A percentile compares a stretch with the other conserved stretches of the same genome.
phyloP scores from a whole-genome alignment of 2,329 filamentous ascomycete genomes.

The Didymella keratinophila region DNA sequence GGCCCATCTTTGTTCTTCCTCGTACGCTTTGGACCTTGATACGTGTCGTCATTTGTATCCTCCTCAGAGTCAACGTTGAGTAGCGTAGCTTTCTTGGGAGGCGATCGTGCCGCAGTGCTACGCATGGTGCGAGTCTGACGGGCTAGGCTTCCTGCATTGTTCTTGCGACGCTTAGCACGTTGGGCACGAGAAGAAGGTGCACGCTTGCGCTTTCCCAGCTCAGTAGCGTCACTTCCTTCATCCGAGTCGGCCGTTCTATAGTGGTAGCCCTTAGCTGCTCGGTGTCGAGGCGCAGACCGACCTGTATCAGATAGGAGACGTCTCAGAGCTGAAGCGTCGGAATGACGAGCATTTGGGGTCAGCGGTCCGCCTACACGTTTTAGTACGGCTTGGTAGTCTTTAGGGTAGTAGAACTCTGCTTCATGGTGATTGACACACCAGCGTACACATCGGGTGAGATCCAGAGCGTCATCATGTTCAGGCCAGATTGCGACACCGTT shows the following conservation, averaged over 20 bases:
- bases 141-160: not conserved
- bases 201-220: not conserved
- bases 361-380: not conserved
- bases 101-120: not conserved
- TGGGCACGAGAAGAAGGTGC: not conserved
- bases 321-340: not conserved
- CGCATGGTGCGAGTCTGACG: not conserved
- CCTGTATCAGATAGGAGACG: not conserved
- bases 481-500: slow-evolving; percentile 33
- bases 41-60: slow-evolving; percentile 5
- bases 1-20: slow-evolving; percentile 3
- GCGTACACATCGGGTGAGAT: slow-evolving; percentile 37
- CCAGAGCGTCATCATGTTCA: slow-evolving; percentile 33
- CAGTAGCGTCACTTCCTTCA: not conserved
- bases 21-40: slow-evolving; percentile 3
- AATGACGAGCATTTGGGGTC: not conserved
- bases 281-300: not conserved
- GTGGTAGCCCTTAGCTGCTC: not conserved
- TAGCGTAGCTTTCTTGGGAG: too few relatives aligned
- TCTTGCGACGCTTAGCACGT: not conserved
- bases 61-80: not conserved
- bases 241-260: not conserved
- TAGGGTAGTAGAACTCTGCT: slow-evolving; percentile 34
- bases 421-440: slow-evolving; percentile 30
- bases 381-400: slow-evolving; percentile 26